Conservation (phyloP, 78 protist genomes). For the Tieghemostelium lacteum region DNA sequence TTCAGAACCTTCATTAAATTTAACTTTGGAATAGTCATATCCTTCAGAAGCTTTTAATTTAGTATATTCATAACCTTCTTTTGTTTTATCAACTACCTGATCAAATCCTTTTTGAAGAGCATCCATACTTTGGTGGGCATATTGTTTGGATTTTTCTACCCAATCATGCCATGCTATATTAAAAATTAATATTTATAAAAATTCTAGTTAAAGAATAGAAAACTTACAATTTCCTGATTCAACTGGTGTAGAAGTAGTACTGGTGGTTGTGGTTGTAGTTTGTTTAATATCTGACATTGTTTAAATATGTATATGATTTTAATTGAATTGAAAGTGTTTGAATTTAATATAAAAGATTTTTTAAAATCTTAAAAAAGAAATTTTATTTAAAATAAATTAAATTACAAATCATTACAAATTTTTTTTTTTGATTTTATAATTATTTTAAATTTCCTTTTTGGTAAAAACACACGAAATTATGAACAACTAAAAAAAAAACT, state of each 20-base stretch:
- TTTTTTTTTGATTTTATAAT: no score
- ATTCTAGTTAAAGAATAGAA: not conserved
- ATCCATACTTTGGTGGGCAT: slow-evolving; percentile 81
- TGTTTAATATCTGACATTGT: slow-evolving; percentile 7
- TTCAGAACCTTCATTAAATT: not conserved
- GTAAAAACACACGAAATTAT: no score
- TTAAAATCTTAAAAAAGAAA: no score
- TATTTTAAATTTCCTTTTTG: no score
- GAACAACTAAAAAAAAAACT: no score
- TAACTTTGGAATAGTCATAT: not conserved
- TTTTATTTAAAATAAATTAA: no score
- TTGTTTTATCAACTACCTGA: slow-evolving; percentile 84
- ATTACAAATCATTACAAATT: no score
- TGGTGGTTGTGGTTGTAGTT: slow-evolving; percentile 18
- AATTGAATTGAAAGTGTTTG: no score
- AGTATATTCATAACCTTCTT: slow-evolving; percentile 55
- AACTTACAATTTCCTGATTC: not conserved
- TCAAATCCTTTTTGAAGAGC: slow-evolving; percentile 78
- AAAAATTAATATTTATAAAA: not conserved
- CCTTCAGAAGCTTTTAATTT: not conserved
- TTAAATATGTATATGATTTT: slow-evolving; percentile 7
- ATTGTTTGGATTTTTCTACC: slow-evolving; percentile 53
- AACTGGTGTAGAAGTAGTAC: not conserved
- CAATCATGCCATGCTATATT: not conserved
- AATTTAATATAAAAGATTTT: no score